Base-by-base conservation (phyloP, 1,139 yeast genomes). In the Scheffersomyces titani region DNA sequence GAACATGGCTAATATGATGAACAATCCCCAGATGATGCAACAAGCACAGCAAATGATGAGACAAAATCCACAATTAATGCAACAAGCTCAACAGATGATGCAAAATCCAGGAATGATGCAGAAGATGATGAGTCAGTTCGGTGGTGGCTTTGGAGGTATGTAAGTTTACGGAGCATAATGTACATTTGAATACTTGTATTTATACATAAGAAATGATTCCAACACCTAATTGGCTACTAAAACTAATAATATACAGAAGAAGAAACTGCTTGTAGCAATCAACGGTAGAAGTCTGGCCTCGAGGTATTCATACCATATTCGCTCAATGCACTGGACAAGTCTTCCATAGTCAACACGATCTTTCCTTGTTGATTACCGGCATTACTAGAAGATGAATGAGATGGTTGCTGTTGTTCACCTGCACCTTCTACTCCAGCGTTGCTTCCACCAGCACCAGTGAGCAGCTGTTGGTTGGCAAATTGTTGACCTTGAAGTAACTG, bases 221-320 rank as follows among this genome's bases (percentile, higher is more conserved):
- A 20, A 6, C 24, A 9, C 49, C 49, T 19, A 46, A 11, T 13
- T 22, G 13, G n/a, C 22, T 46, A 46, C 20, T 11, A 46, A 24
- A 30, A 30, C 40, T 30, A 30, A 30, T 30, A 30, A 30, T 30
- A 30, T 30, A 30, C 40, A 30, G 40, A 30, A 6, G 36, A 24
- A 24, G 40, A 30, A 30, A 30, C 16, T 11, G 40, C 40, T 30
- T 30, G 40, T 11, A 30, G 40, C 3, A 5, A 30, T 69, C 69
- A 89, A 63, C 97, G 86, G 74, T 94, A 96, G 71, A 93, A 96
- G 63, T 93, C 98, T 0, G 99, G 98, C 63, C 98, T 82, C 58
- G 89, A 84, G 3, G 96, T 85, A 68, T 94, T 93, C 65, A 96
- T 80, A 1, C 99, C 99, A 68, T 94, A 94, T 70, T 96, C 99